These are phyloP conservation scores for Colletotrichum sp. DNA, from an alignment of 2,329 filamentous ascomycete genomes.

Conservation along the genomic window DNA sequence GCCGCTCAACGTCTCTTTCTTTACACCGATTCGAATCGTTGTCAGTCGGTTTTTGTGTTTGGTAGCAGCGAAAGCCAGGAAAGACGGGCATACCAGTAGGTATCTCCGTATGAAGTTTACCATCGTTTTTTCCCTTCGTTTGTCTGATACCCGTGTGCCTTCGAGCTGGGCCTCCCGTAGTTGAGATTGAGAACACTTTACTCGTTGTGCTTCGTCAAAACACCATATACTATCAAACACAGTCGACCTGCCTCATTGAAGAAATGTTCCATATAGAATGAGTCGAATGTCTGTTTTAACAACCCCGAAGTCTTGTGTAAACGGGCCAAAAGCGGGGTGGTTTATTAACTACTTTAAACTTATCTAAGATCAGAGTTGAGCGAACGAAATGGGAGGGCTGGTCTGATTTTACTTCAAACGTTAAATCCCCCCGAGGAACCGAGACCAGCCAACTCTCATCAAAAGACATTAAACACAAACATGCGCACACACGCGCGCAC, in stretches of 20 bases:
- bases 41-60: background rate
- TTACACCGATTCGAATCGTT: background rate
- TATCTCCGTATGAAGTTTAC: background rate
- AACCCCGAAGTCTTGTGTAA: background rate
- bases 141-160: background rate
- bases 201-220: background rate
- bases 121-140: background rate
- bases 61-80: background rate
- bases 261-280: background rate
- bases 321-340: background rate
- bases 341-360: background rate
- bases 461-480: background rate
- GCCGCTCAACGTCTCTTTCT: background rate
- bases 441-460: background rate
- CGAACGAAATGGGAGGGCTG: background rate
- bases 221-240: background rate
- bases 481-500: background rate
- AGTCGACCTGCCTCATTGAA: background rate
- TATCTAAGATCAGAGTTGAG: background rate
- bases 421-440: background rate
- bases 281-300: rapidly evolving
- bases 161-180: background rate
- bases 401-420: background rate
- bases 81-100: background rate
- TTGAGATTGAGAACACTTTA: background rate